Percentiles rank a stretch among this genome's conserved stretches.
These are phyloP conservation scores for Cercospora sojina DNA, from an alignment of 2,329 filamentous ascomycete genomes.

Conservation along the genomic window DNA sequence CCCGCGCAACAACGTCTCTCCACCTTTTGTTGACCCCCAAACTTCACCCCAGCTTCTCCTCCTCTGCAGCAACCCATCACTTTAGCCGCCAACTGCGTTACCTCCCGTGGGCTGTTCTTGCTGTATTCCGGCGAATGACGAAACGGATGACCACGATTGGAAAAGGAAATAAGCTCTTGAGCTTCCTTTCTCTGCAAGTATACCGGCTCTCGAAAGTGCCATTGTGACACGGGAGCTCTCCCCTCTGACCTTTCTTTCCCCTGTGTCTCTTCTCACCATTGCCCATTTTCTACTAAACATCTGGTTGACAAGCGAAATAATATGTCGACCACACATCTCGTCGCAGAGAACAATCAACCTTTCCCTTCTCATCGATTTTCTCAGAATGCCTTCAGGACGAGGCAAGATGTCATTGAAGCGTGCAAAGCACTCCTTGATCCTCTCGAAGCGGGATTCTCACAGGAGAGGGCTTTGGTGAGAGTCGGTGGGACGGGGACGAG, in stretches of 20 bases:
- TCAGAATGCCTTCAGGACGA: conserved; percentile 43
- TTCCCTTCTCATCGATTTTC: conserved; percentile 45
- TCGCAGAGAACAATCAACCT: conserved; percentile 44
- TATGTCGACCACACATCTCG: conserved; percentile 16
- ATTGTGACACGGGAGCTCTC: neutral
- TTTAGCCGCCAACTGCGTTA: neutral
- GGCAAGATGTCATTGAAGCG: conserved; percentile 45
- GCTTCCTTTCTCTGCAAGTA: neutral
- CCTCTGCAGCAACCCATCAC: neutral
- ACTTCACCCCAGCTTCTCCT: neutral
- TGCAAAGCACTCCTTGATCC: conserved; percentile 63
- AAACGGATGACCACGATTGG: neutral
- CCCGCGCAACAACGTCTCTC: neutral
- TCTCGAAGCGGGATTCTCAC: conserved; percentile 69
- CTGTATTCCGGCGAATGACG: neutral
- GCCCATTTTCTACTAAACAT: neutral
- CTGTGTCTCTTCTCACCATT: neutral
- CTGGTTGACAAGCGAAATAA: neutral
- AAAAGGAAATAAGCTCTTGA: neutral
- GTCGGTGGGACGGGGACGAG: conserved; percentile 70
- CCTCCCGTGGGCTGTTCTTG: neutral
- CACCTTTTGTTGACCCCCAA: conserved; percentile 1
- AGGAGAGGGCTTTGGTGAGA: conserved; percentile 62
- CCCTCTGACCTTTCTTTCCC: neutral
- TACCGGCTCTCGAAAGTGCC: neutral